Evolutionary conservation across 805 yeast genomes (phyloP).

Genomic region (Kuraishia molischiana): DNA sequence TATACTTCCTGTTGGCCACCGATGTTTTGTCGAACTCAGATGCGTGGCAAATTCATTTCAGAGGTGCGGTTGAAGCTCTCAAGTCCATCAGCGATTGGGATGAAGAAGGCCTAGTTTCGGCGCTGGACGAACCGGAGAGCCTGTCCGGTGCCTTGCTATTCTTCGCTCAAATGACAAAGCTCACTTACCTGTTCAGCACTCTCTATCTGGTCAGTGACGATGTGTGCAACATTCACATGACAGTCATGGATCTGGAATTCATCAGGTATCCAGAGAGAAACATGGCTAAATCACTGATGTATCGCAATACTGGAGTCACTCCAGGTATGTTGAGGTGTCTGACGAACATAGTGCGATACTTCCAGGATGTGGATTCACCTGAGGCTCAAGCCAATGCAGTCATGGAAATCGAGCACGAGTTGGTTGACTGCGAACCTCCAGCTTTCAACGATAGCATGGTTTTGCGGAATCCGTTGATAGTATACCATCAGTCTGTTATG

Average conservation of each 20-base stretch:
- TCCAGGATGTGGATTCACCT: not conserved
- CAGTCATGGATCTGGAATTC: not conserved
- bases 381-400: not conserved
- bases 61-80: not conserved
- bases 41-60: not conserved
- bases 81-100: not conserved
- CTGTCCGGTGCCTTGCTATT: not conserved
- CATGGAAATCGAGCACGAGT: not conserved
- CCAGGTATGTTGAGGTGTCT: not conserved
- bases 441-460: not conserved
- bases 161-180: not conserved
- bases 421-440: not conserved
- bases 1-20: not conserved
- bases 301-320: not conserved
- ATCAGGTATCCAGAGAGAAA: not conserved
- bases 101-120: not conserved
- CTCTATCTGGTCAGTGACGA: not conserved
- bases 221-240: not conserved
- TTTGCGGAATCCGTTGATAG: not conserved
- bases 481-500: not conserved
- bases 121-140: not conserved
- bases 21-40: not conserved
- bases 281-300: not conserved
- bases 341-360: not conserved
- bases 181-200: not conserved